Evolutionary conservation across 148 eudicot species (phyloP).

Genomic region (Vaccinium corymbosum): DNA sequence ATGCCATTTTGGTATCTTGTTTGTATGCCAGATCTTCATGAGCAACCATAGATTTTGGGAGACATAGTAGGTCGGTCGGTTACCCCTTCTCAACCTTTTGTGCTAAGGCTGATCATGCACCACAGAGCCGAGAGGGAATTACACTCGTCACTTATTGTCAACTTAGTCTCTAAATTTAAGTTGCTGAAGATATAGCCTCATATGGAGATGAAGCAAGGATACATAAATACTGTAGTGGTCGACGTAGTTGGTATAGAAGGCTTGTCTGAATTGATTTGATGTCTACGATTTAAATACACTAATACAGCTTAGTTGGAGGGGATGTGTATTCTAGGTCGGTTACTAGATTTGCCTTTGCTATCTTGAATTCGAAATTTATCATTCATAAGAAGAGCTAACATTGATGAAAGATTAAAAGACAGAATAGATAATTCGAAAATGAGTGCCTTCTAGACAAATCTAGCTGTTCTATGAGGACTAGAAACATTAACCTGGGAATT

Average conservation of each 20-base stretch:
- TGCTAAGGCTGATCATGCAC: background rate
- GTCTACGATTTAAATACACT: background rate
- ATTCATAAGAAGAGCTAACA: background rate
- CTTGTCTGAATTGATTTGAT: background rate
- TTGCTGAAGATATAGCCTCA: background rate
- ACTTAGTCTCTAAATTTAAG: background rate
- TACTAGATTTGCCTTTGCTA: background rate
- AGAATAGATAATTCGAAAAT: background rate
- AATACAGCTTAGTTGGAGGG: background rate
- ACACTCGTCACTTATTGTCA: background rate
- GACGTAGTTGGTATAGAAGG: background rate
- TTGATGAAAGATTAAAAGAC: background rate
- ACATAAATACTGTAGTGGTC: background rate
- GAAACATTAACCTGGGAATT: background rate
- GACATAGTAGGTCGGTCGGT: background rate
- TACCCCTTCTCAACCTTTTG: background rate
- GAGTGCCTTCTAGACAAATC: background rate
- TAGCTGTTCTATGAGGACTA: slow-evolving; percentile 3
- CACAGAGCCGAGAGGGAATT: background rate
- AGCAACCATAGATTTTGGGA: background rate
- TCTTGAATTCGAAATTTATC: background rate
- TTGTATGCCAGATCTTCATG: background rate
- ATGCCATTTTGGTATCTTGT: slow-evolving; percentile 5
- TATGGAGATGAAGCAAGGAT: background rate
- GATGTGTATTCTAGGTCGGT: background rate